These are phyloP conservation scores for Inonotus obliquus DNA, from an alignment of 1,284 basidiomycete species.

Conservation along the genomic window DNA sequence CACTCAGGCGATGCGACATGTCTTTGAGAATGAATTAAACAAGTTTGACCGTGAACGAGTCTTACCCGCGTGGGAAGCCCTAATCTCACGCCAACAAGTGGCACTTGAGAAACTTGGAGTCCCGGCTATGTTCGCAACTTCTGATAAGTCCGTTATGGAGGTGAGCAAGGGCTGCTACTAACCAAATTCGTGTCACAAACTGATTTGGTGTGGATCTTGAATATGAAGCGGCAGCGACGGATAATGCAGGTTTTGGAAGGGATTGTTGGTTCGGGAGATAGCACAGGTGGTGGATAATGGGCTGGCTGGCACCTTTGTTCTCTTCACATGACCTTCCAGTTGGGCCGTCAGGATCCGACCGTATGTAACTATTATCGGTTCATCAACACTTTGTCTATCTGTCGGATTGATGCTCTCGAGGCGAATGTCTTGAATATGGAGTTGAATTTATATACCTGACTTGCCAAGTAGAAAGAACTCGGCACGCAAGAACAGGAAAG, in stretches of 20 bases:
- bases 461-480: no score
- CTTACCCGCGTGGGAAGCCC: slow-evolving; percentile 66
- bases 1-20: slow-evolving; percentile 52
- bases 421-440: no score
- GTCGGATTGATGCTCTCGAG: no score
- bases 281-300: no score
- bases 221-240: slow-evolving; percentile 39
- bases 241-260: slow-evolving; percentile 49
- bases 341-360: no score
- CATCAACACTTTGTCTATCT: no score
- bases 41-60: slow-evolving; percentile 63
- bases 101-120: slow-evolving; percentile 54
- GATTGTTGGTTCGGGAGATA: slow-evolving; percentile 27
- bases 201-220: neutral
- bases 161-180: slow-evolving; percentile 33
- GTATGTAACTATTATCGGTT: no score
- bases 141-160: slow-evolving; percentile 45
- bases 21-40: slow-evolving; percentile 56
- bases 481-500: no score
- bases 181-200: neutral
- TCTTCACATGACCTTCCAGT: no score
- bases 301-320: no score
- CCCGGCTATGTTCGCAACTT: slow-evolving; percentile 64
- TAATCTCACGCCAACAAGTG: slow-evolving; percentile 64
- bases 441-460: no score